These are phyloP conservation scores for Cryptococcus maquisensis DNA, from an alignment of 1,284 basidiomycete species.

Conservation along the genomic window DNA sequence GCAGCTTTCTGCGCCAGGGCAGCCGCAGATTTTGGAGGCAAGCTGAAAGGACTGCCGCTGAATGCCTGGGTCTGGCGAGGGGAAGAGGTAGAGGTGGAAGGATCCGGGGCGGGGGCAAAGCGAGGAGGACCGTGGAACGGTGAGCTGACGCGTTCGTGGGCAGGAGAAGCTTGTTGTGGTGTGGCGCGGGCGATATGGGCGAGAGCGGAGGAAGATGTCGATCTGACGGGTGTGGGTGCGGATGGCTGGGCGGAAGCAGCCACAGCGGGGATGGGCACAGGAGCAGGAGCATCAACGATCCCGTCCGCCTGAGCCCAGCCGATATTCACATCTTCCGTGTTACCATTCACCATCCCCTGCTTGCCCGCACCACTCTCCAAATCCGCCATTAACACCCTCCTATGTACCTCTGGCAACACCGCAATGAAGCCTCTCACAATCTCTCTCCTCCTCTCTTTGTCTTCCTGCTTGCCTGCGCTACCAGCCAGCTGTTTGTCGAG, in stretches of 20 bases:
- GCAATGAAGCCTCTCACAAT: conserved; percentile 66
- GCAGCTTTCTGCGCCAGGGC: conserved; percentile 6
- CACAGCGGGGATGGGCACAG: conserved; percentile 2
- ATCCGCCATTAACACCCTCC: conserved; percentile 37
- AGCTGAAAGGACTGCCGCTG: conserved; percentile 29
- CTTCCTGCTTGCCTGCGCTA: conserved; percentile 29
- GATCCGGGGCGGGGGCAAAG: conserved; percentile 23
- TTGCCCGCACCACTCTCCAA: conserved; percentile 12
- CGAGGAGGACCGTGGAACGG: conserved; percentile 43
- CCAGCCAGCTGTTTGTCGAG: conserved; percentile 60
- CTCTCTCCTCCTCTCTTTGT: conserved; percentile 54
- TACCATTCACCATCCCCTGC: conserved; percentile 12
- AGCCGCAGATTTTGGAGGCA: conserved; percentile 11
- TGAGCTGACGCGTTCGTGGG: conserved; percentile 9
- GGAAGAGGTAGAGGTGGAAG: conserved; percentile 5
- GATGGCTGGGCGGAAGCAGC: conserved; percentile 3
- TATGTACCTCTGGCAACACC: conserved; percentile 59
- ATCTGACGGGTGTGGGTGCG: conserved; percentile 16
- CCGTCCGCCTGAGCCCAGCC: conserved; percentile 8
- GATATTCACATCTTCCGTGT: conserved; percentile 25
- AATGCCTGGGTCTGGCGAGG: conserved; percentile 19
- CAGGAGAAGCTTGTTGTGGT: conserved; percentile 8
- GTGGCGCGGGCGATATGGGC: conserved; percentile 9
- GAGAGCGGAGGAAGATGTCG: conserved; percentile 5
- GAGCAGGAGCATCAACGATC: not conserved